A percentile compares a stretch with the other conserved stretches of the same genome.
phyloP scores from a whole-genome alignment of 2,329 filamentous ascomycete genomes.

The Penicillium glabrum region DNA sequence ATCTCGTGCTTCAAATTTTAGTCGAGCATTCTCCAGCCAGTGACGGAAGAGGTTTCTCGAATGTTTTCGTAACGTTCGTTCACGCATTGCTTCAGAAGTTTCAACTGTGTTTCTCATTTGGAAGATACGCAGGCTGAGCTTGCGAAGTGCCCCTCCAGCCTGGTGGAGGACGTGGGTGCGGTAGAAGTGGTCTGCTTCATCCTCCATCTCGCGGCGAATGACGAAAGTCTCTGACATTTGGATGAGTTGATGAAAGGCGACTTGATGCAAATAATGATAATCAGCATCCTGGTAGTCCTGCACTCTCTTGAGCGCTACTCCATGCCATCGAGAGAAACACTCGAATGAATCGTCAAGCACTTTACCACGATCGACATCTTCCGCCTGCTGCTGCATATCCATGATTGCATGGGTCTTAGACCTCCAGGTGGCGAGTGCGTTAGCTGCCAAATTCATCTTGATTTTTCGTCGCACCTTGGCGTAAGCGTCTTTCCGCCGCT shows the following conservation, averaged over 20 bases:
- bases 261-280: constrained; percentile 37
- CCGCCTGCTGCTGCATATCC: constrained; percentile 42
- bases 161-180: constrained; percentile 49
- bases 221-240: constrained; percentile 37
- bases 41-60: constrained; percentile 55
- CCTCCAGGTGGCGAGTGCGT: constrained; percentile 42
- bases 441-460: constrained; percentile 55
- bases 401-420: constrained; percentile 31
- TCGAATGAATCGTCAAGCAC: constrained; percentile 34
- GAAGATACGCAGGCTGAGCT: constrained; percentile 59
- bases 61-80: constrained; percentile 56
- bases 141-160: constrained; percentile 52
- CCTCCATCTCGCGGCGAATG: constrained; percentile 35
- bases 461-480: constrained; percentile 51
- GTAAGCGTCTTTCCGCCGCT: constrained; percentile 57
- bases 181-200: constrained; percentile 48
- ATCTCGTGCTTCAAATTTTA: constrained; percentile 30
- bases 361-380: constrained; percentile 35
- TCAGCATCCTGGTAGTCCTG: constrained; percentile 40
- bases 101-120: constrained; percentile 52
- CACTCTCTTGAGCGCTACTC: constrained; percentile 35
- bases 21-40: constrained; percentile 51
- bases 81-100: constrained; percentile 53
- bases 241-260: constrained; percentile 39
- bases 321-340: constrained; percentile 46